A percentile compares a stretch with the other conserved stretches of the same genome.
Conservation (phyloP, 208 protist genomes). For the Trypanosoma lewisi region DNA sequence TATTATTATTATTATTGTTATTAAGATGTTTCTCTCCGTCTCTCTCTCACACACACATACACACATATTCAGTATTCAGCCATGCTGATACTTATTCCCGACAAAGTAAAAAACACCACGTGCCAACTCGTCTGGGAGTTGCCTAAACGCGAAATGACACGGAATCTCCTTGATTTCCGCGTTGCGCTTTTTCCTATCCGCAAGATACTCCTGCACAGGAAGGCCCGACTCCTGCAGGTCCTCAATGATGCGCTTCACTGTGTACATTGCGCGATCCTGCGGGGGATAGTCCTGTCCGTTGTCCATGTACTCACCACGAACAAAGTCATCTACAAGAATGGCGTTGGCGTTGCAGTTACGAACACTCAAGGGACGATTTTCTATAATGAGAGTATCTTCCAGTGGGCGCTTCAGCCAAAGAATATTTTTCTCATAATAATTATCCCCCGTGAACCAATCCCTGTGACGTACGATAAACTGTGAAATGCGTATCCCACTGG, state of each 20-base stretch:
- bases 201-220: constrained; percentile 76
- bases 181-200: constrained; percentile 45
- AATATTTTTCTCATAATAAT: constrained; percentile 90
- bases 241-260: constrained; percentile 64
- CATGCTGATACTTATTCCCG: constrained; percentile 66
- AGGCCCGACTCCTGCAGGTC: constrained; percentile 63
- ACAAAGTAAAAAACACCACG: constrained; percentile 88
- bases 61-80: too few relatives aligned
- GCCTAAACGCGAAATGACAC: constrained; percentile 79
- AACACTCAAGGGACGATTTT: constrained; percentile 78
- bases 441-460: constrained; percentile 78
- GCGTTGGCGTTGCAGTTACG: constrained; percentile 88
- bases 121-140: constrained; percentile 85
- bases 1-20: too few relatives aligned
- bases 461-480: constrained; percentile 68
- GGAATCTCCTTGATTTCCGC: constrained; percentile 79
- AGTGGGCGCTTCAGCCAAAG: constrained; percentile 79
- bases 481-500: constrained; percentile 67
- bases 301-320: constrained; percentile 90
- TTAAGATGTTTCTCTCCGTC: not conserved
- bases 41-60: not conserved
- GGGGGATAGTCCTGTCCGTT: constrained; percentile 76
- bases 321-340: constrained; percentile 88
- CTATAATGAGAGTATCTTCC: constrained; percentile 81
- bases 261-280: constrained; percentile 76